phyloP scores from a whole-genome alignment of 768 basidiomycete species.

The Amyloporia xantha region DNA sequence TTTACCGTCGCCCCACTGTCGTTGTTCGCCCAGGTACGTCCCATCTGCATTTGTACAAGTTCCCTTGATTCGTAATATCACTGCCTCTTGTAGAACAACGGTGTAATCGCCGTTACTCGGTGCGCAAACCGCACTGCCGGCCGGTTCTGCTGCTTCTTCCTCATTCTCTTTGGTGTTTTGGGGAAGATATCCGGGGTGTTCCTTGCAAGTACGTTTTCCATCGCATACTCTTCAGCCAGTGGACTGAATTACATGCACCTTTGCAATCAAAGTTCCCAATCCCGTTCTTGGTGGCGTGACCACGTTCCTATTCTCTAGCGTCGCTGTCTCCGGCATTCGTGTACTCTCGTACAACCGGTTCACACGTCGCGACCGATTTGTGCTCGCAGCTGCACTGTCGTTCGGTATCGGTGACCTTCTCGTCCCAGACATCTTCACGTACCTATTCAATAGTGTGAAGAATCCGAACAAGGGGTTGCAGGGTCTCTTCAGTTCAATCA shows the following conservation, averaged over 20 bases:
- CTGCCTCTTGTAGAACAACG: constrained; percentile 49
- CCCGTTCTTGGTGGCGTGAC: constrained; percentile 81
- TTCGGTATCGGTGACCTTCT: constrained; percentile 71
- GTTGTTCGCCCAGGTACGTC: constrained; percentile 57
- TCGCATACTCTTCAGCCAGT: too few relatives aligned
- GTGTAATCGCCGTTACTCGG: constrained; percentile 77
- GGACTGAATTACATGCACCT: neutral
- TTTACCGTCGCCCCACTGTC: constrained; percentile 80
- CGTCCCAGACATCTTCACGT: constrained; percentile 55
- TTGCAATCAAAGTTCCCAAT: constrained; percentile 61
- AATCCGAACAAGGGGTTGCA: constrained; percentile 47
- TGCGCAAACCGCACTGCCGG: constrained; percentile 79
- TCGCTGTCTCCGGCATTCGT: constrained; percentile 62
- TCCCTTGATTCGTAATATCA: neutral
- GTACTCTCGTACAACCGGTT: constrained; percentile 58
- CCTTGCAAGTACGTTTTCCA: constrained; percentile 52
- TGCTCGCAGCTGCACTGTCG: constrained; percentile 61
- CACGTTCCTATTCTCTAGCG: constrained; percentile 78
- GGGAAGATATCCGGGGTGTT: constrained; percentile 83
- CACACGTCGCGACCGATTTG: constrained; percentile 54
- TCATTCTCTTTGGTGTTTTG: constrained; percentile 73
- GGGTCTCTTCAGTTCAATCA: constrained; percentile 71
- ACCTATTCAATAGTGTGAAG: constrained; percentile 60
- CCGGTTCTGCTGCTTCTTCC: constrained; percentile 72
- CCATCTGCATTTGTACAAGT: too few relatives aligned